Conservation (phyloP, 495 filamentous ascomycete species). For the Patellaria atrata region DNA sequence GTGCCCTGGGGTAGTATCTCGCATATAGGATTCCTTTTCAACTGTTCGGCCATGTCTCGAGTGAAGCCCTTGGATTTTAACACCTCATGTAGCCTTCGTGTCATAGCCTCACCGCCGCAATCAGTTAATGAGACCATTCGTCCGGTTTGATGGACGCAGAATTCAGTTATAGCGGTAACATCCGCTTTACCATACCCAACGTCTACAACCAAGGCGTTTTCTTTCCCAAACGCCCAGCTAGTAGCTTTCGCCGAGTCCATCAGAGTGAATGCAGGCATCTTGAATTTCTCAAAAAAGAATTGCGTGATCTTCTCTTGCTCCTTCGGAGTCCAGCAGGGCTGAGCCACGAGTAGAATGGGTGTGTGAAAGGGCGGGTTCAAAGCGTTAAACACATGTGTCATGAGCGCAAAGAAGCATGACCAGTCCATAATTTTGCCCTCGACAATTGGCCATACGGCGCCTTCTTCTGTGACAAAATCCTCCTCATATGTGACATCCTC, state of each 20-base stretch:
- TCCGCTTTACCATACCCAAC: constrained; percentile 85
- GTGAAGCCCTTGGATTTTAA: constrained; percentile 57
- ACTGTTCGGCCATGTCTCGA: constrained; percentile 83
- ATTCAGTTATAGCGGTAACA: constrained; percentile 74
- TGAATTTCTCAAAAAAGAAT: constrained; percentile 95
- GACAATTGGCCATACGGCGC: constrained; percentile 74
- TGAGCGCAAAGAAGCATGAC: constrained; percentile 80
- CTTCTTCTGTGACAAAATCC: constrained; percentile 73
- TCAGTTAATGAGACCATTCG: constrained; percentile 47
- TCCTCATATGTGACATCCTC: constrained; percentile 55
- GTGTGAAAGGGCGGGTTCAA: constrained; percentile 87
- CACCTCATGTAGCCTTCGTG: constrained; percentile 52
- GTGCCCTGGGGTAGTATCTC: constrained; percentile 66
- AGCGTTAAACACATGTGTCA: constrained; percentile 72
- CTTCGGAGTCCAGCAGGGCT: constrained; percentile 71
- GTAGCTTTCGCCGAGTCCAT: constrained; percentile 75
- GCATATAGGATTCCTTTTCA: constrained; percentile 79
- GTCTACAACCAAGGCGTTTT: constrained; percentile 70
- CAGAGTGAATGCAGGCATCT: constrained; percentile 73
- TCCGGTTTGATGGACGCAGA: constrained; percentile 46
- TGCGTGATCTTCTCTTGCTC: constrained; percentile 73
- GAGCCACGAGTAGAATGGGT: constrained; percentile 72
- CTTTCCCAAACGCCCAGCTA: constrained; percentile 66
- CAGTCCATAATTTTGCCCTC: constrained; percentile 77
- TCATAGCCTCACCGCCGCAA: constrained; percentile 83